Conservation (phyloP, 83 land plant species). For the Picea abies region DNA sequence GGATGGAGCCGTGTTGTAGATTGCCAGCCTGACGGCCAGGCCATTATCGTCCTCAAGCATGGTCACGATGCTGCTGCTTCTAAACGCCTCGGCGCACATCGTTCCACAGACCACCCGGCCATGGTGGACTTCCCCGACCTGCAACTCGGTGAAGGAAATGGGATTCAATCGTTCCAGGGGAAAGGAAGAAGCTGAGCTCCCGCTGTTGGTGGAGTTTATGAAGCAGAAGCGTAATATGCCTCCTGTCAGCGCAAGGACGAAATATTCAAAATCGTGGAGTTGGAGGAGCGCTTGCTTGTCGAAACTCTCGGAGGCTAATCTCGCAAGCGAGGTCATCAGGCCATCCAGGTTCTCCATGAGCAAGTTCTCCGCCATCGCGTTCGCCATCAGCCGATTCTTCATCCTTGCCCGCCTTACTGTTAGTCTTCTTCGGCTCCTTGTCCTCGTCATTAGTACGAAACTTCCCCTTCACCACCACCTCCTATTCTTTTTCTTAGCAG, state of each 20-base stretch:
- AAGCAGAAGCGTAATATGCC: neutral
- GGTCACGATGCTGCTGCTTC: neutral
- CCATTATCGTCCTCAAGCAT: neutral
- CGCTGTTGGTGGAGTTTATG: too few relatives aligned
- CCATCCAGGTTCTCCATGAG: conserved; percentile 28
- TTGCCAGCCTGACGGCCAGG: neutral
- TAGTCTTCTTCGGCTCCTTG: too few relatives aligned
- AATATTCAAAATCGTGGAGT: neutral
- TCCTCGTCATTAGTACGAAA: too few relatives aligned
- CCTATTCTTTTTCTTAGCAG: too few relatives aligned
- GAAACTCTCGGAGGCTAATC: neutral
- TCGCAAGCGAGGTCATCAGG: conserved; percentile 10
- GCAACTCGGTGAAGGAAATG: too few relatives aligned
- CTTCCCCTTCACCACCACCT: too few relatives aligned
- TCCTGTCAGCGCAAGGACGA: neutral
- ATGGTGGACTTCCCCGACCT: neutral
- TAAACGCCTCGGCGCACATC: neutral
- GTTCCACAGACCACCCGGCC: neutral
- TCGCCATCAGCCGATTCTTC: too few relatives aligned
- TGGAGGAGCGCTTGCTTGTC: neutral
- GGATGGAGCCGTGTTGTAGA: neutral
- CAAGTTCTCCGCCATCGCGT: too few relatives aligned
- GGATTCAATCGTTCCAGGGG: too few relatives aligned
- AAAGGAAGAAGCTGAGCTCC: too few relatives aligned
- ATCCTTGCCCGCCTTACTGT: too few relatives aligned